phyloP scores from a whole-genome alignment of 1,139 yeast species.

The Kurtzmaniella quercitrusa region DNA sequence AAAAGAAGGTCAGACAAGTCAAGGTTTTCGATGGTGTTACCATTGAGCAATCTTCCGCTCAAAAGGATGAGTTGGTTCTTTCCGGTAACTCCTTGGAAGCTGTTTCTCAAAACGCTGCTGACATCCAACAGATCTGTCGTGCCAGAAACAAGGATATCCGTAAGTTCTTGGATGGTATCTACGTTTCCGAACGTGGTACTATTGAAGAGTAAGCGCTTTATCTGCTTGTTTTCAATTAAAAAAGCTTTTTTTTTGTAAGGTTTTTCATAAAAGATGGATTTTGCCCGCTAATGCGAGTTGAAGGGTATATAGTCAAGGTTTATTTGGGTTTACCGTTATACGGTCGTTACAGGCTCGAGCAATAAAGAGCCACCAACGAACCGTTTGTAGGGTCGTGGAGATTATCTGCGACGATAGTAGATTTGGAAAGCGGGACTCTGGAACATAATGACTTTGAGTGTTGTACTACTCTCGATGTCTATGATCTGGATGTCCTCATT shows the following conservation, averaged over 20 bases:
- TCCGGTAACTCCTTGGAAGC: constrained; percentile 96
- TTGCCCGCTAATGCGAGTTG: constrained; percentile 10
- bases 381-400: constrained; percentile 23
- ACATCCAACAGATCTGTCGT: constrained; percentile 96
- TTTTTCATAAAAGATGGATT: constrained; percentile 6
- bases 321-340: constrained; percentile 27
- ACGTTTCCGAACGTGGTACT: constrained; percentile 94
- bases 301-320: constrained; percentile 18
- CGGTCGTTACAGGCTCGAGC: constrained; percentile 53
- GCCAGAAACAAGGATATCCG: constrained; percentile 99
- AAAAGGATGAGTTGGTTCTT: constrained; percentile 92
- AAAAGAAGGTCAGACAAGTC: constrained; percentile 90
- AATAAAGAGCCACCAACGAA: constrained; percentile 64
- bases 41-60: constrained; percentile 73
- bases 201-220: constrained; percentile 51
- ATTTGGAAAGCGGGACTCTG: too few species aligned
- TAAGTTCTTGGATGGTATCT: constrained; percentile 99
- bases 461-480: too few species aligned
- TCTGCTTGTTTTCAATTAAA: constrained; percentile 2
- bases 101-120: constrained; percentile 98
- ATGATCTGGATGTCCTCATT: too few species aligned
- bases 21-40: constrained; percentile 85
- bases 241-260: constrained; percentile 2
- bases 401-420: too few species aligned
- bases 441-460: too few species aligned